Evolutionary conservation across 2,329 filamentous ascomycete species (phyloP).

Genomic region (Metarhizium album): DNA sequence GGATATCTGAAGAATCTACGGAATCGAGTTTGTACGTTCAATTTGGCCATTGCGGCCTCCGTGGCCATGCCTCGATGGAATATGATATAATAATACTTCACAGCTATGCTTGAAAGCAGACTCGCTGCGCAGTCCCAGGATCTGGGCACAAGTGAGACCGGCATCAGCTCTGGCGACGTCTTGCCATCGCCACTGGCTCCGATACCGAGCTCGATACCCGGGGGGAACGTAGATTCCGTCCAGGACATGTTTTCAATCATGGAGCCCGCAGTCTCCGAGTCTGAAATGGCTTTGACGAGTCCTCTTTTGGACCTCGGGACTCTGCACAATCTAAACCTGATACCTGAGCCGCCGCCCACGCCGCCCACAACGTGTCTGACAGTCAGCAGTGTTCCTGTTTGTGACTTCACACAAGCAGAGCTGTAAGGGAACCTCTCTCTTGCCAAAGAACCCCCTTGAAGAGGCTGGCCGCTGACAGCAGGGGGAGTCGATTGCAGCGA

Average conservation of each 20-base stretch:
- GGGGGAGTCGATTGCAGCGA: conserved; percentile 5
- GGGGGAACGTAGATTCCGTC: background rate
- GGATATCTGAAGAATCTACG: conserved; percentile 7
- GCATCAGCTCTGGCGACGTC: background rate
- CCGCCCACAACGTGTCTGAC: background rate
- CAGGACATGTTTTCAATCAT: background rate
- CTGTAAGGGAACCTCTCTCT: conserved; percentile 2
- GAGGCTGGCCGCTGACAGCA: background rate
- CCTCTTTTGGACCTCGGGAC: background rate
- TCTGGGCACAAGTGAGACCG: background rate
- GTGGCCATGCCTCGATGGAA: background rate
- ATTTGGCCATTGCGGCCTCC: background rate
- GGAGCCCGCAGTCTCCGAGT: background rate
- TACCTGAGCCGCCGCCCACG: background rate
- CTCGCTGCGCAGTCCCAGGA: background rate
- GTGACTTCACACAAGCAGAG: conserved; percentile 5
- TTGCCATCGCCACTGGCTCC: background rate
- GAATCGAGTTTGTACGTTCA: conserved; percentile 4
- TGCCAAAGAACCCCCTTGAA: background rate
- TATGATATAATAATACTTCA: background rate
- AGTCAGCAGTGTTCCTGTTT: background rate
- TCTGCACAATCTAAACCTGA: background rate
- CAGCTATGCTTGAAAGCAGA: background rate
- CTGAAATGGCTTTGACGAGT: background rate
- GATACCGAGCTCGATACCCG: background rate